A percentile compares a stretch with the other conserved stretches of the same genome.
Evolutionary conservation across 2,329 filamentous ascomycete species (phyloP).

Genomic region (Epichloe coenophiala): DNA sequence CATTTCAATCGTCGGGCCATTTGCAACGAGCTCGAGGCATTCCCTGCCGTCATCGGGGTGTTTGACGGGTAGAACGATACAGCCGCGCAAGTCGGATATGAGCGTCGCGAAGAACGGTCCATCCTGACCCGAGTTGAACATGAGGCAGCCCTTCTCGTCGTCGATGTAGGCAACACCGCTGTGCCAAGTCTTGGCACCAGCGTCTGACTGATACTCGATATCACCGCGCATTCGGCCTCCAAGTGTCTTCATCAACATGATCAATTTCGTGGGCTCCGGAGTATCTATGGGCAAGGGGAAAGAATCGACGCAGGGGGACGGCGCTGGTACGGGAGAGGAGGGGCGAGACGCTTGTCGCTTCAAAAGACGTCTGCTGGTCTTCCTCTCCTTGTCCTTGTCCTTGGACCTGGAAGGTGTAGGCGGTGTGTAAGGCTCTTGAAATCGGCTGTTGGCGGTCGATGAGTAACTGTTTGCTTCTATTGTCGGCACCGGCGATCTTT

Average conservation of each 20-base stretch:
- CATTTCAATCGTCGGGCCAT: constrained; percentile 42
- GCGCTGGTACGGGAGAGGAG: constrained; percentile 40
- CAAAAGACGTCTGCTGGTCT: constrained; percentile 36
- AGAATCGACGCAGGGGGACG: constrained; percentile 45
- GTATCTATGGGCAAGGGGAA: constrained; percentile 46
- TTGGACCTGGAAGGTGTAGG: constrained; percentile 4
- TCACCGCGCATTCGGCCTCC: constrained; percentile 71
- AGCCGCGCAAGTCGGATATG: constrained; percentile 62
- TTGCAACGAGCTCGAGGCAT: constrained; percentile 41
- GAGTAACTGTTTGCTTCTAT: constrained; percentile 30
- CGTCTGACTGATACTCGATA: constrained; percentile 52
- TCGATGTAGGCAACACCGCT: constrained; percentile 66
- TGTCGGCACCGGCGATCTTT: constrained; percentile 25
- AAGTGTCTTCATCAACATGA: constrained; percentile 63
- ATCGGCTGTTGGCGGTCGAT: constrained; percentile 21
- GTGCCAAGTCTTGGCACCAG: constrained; percentile 49
- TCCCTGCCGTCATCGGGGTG: constrained; percentile 28
- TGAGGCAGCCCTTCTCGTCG: constrained; percentile 58
- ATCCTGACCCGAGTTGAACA: constrained; percentile 59
- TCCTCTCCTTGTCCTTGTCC: constrained; percentile 25
- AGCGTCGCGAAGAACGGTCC: constrained; percentile 52
- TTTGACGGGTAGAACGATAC: constrained; percentile 48
- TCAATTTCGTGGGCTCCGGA: constrained; percentile 56
- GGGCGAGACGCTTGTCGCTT: constrained; percentile 44
- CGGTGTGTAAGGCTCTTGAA: constrained; percentile 20